These are phyloP conservation scores for Fraxinus floribunda DNA, from an alignment of 305 asterid genomes.

Conservation along the genomic window DNA sequence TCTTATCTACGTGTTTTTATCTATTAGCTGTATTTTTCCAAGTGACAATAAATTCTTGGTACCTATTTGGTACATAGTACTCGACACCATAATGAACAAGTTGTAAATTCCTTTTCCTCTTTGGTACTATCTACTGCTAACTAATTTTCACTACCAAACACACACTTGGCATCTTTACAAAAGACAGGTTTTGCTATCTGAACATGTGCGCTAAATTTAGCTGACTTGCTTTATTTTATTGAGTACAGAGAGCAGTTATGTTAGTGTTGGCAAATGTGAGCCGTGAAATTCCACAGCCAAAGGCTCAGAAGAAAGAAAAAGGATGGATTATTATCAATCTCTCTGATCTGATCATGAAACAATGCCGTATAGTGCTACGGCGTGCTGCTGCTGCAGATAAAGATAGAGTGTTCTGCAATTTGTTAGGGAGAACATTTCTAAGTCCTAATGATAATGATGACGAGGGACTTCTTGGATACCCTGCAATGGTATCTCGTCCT, in stretches of 20 bases:
- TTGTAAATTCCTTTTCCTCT: neutral
- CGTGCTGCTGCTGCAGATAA: conserved; percentile 67
- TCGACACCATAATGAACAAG: neutral
- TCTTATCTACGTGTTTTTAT: conserved; percentile 20
- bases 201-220: neutral
- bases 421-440: conserved; percentile 68
- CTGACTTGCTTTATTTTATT: conserved; percentile 24
- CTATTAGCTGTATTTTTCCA: conserved; percentile 3
- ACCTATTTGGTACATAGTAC: neutral
- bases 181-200: neutral
- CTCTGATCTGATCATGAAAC: conserved; percentile 71
- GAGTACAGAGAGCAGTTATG: conserved; percentile 83
- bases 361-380: conserved; percentile 84
- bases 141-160: neutral
- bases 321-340: conserved; percentile 46
- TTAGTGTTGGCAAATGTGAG: conserved; percentile 60
- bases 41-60: neutral
- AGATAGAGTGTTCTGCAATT: conserved; percentile 85
- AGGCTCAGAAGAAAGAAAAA: conserved; percentile 70
- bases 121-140: neutral
- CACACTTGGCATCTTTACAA: neutral
- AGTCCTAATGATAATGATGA: conserved; percentile 76
- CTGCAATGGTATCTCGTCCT: conserved; percentile 96
- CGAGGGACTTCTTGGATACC: conserved; percentile 84
- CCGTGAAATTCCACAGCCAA: conserved; percentile 52